Evolutionary conservation across 164 flowering plant species (phyloP).

Genomic region (Stephania cephalantha): DNA sequence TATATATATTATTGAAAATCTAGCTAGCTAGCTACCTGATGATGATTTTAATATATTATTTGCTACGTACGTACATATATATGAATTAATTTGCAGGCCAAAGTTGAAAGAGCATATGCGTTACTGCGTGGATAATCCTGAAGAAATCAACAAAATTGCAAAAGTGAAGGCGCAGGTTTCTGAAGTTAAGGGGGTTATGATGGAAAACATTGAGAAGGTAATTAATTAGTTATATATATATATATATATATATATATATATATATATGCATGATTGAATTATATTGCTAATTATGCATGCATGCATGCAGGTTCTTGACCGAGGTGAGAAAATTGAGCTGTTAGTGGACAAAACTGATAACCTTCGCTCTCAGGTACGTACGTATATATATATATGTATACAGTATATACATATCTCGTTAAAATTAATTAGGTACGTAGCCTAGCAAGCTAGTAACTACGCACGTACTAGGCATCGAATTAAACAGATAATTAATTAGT

Average conservation of each 20-base stretch:
- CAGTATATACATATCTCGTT: background rate
- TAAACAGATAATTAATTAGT: background rate
- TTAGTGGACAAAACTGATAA: slow-evolving; percentile 88
- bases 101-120: slow-evolving; percentile 88
- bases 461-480: no score
- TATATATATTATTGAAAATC: no score
- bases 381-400: background rate
- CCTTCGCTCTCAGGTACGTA: slow-evolving; percentile 66
- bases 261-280: background rate
- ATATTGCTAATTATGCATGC: background rate
- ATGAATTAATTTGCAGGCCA: slow-evolving; percentile 31
- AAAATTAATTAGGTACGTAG: no score
- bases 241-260: no score
- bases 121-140: slow-evolving; percentile 79
- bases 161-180: slow-evolving; percentile 91
- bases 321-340: slow-evolving; percentile 92
- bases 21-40: no score
- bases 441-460: no score
- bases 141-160: slow-evolving; percentile 76
- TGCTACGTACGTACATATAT: background rate
- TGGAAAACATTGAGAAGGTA: slow-evolving; percentile 94
- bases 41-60: no score
- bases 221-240: background rate
- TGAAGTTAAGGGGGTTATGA: slow-evolving; percentile 91
- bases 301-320: slow-evolving; percentile 72